These are phyloP conservation scores for Penicillium atrosanguineum DNA, from an alignment of 495 filamentous ascomycete species.

Conservation along the genomic window DNA sequence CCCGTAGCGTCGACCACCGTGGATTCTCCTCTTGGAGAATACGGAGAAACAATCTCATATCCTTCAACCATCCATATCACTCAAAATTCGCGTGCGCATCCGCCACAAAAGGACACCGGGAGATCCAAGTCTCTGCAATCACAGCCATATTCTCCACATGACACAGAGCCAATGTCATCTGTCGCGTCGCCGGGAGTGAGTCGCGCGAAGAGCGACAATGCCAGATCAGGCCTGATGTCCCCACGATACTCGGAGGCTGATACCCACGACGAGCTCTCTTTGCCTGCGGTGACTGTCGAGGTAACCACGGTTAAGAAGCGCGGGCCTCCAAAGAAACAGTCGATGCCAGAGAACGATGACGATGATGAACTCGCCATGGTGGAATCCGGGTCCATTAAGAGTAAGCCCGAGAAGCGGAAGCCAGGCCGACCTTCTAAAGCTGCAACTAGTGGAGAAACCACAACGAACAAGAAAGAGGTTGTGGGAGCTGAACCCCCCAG, in stretches of 20 bases:
- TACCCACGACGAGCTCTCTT: slow-evolving; percentile 31
- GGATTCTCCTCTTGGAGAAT: neutral
- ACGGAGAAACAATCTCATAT: slow-evolving; percentile 2
- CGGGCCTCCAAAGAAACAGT: slow-evolving; percentile 34
- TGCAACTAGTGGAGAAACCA: slow-evolving; percentile 3
- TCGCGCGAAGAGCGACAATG: slow-evolving; percentile 27
- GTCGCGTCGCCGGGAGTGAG: slow-evolving; percentile 20
- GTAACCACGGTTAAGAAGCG: slow-evolving; percentile 28
- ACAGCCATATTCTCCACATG: slow-evolving; percentile 33
- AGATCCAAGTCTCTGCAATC: slow-evolving; percentile 29
- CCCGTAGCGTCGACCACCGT: slow-evolving; percentile 6
- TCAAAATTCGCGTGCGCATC: slow-evolving; percentile 7
- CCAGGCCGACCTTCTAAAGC: slow-evolving; percentile 25
- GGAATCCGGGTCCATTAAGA: slow-evolving; percentile 4
- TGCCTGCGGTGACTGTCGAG: slow-evolving; percentile 19
- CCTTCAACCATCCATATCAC: slow-evolving; percentile 3
- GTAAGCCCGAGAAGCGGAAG: slow-evolving; percentile 19
- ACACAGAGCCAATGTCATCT: slow-evolving; percentile 44
- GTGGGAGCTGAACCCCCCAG: neutral
- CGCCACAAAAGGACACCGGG: slow-evolving; percentile 14
- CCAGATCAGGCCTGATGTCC: slow-evolving; percentile 6
- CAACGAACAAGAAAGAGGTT: neutral
- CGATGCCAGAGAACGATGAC: slow-evolving; percentile 24
- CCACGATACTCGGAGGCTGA: slow-evolving; percentile 20
- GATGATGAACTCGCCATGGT: slow-evolving; percentile 30